Conservation (phyloP, 345 rosid species). For the Gossypium australe region DNA sequence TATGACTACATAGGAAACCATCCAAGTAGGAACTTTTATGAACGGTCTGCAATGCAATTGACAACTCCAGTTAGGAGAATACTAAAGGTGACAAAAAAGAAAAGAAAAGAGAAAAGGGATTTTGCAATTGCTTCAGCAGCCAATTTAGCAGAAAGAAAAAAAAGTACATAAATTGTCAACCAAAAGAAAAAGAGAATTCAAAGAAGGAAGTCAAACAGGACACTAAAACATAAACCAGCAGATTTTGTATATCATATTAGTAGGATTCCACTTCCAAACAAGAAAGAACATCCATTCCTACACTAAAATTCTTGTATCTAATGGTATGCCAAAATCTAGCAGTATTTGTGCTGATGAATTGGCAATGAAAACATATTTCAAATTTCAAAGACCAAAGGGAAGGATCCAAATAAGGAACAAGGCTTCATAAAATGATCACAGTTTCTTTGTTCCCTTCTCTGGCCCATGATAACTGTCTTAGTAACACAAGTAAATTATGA, state of each 20-base stretch:
- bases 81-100: not conserved
- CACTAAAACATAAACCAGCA: not conserved
- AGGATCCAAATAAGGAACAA: not conserved
- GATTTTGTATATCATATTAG: not conserved
- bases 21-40: slow-evolving; percentile 53
- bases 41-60: slow-evolving; percentile 57
- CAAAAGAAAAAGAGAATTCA: not conserved
- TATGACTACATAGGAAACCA: slow-evolving; percentile 36
- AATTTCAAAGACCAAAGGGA: not conserved
- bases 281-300: not conserved
- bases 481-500: not conserved
- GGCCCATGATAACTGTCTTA: not conserved
- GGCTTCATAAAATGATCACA: not conserved
- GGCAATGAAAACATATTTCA: not conserved
- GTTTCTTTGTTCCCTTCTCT: not conserved
- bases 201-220: slow-evolving; percentile 6
- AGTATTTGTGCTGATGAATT: not conserved
- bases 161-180: not conserved
- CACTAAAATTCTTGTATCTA: not conserved
- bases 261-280: not conserved
- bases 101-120: not conserved
- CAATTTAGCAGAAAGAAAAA: not conserved
- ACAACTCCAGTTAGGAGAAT: slow-evolving; percentile 15
- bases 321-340: not conserved
- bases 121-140: not conserved